These are phyloP conservation scores for Melampsora americana DNA, from an alignment of 1,284 basidiomycete species.

Conservation along the genomic window DNA sequence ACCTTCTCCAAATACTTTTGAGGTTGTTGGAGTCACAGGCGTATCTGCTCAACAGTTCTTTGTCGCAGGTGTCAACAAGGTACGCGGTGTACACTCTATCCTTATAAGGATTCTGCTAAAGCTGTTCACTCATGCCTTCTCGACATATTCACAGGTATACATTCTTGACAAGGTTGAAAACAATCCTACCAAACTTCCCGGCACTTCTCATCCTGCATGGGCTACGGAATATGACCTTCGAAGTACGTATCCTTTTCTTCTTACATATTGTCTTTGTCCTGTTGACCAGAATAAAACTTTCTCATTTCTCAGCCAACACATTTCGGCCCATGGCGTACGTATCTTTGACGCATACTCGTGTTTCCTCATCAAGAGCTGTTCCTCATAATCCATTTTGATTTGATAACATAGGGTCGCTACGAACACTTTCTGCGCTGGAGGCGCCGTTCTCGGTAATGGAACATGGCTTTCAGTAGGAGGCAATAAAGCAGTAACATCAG, in stretches of 20 bases:
- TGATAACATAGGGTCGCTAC: slow-evolving; percentile 48
- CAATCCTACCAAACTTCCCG: slow-evolving; percentile 49
- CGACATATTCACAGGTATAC: slow-evolving; percentile 47
- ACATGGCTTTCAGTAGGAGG: slow-evolving; percentile 55
- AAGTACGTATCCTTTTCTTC: not conserved
- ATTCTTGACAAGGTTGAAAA: slow-evolving; percentile 56
- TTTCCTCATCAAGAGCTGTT: not conserved
- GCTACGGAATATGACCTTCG: slow-evolving; percentile 44
- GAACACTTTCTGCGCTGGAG: slow-evolving; percentile 56
- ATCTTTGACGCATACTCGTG: not conserved
- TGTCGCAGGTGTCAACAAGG: slow-evolving; percentile 45
- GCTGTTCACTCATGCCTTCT: not conserved
- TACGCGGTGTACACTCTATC: not conserved
- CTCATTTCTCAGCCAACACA: slow-evolving; percentile 5
- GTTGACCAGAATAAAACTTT: not conserved
- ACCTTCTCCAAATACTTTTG: slow-evolving; percentile 47
- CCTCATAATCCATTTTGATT: not conserved
- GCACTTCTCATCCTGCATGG: slow-evolving; percentile 44
- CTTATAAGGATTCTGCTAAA: not conserved
- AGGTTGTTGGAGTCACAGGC: slow-evolving; percentile 47
- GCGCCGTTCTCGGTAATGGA: slow-evolving; percentile 54
- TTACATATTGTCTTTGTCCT: not conserved
- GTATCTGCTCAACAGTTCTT: slow-evolving; percentile 48
- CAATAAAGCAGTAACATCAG: slow-evolving; percentile 53
- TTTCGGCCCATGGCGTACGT: slow-evolving; percentile 29